phyloP scores from a whole-genome alignment of 148 eudicot genomes.

The Rhododendron ferrugineum region DNA sequence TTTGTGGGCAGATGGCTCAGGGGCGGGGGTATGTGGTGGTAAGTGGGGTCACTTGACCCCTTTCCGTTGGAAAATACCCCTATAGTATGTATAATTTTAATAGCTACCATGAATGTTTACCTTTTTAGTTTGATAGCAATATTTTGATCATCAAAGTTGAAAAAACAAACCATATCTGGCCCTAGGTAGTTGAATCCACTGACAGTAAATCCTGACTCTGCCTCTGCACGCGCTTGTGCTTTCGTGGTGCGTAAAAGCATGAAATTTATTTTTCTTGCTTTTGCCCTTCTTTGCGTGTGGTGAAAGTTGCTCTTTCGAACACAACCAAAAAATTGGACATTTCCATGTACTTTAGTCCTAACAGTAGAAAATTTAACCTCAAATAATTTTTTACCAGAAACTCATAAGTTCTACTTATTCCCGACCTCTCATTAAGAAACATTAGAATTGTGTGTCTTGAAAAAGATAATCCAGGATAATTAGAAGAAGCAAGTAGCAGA shows the following conservation, averaged over 20 bases:
- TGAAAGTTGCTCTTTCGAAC: not conserved
- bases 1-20: not conserved
- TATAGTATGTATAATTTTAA: not conserved
- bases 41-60: not conserved
- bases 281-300: not conserved
- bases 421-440: not conserved
- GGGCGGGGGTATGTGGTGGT: not conserved
- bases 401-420: not conserved
- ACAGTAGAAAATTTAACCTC: not conserved
- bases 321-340: not conserved
- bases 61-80: not conserved
- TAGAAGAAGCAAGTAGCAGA: not conserved
- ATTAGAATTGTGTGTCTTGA: not conserved
- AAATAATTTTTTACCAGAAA: not conserved
- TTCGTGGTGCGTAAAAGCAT: not conserved
- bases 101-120: not conserved
- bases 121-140: not conserved
- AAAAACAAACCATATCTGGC: not conserved
- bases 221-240: not conserved
- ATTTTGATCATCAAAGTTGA: not conserved
- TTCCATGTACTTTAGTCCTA: not conserved
- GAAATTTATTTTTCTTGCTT: not conserved
- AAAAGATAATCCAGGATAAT: not conserved
- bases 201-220: not conserved
- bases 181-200: not conserved